These are phyloP conservation scores for Apodospora peruviana DNA, from an alignment of 495 filamentous ascomycete species.

Conservation along the genomic window DNA sequence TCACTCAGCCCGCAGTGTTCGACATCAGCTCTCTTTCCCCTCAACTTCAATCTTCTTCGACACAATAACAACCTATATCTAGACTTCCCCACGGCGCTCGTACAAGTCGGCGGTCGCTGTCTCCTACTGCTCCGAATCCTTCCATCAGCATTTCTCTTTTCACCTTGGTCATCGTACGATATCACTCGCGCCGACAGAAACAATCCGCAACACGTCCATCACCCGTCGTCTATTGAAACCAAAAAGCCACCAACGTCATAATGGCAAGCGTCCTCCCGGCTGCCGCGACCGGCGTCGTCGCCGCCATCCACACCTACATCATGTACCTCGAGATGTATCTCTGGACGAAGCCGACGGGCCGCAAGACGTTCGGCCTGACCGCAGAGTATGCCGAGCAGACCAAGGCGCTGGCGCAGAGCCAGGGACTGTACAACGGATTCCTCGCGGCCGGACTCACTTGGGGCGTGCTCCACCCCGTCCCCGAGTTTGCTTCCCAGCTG, in stretches of 20 bases:
- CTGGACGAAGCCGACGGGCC: conserved; percentile 26
- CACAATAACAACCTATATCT: no score
- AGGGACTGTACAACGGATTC: conserved; percentile 35
- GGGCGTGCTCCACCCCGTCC: conserved; percentile 21
- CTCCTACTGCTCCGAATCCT: no score
- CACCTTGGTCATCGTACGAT: no score
- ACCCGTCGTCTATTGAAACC: no score
- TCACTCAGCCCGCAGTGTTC: no score
- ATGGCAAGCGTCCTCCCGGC: conserved; percentile 21
- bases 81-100: no score
- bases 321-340: conserved; percentile 26
- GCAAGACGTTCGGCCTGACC: conserved; percentile 21
- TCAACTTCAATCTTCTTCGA: no score
- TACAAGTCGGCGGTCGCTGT: no score
- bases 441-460: conserved; percentile 27
- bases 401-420: conserved; percentile 24
- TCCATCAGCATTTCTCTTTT: no score
- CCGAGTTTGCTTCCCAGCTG: conserved; percentile 21
- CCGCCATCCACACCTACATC: conserved; percentile 28
- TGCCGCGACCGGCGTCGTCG: conserved; percentile 15
- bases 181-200: no score
- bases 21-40: no score
- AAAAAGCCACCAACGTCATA: not conserved
- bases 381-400: conserved; percentile 23
- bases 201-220: no score